phyloP scores from a whole-genome alignment of 345 rosid species.

The Syzygium jambos region DNA sequence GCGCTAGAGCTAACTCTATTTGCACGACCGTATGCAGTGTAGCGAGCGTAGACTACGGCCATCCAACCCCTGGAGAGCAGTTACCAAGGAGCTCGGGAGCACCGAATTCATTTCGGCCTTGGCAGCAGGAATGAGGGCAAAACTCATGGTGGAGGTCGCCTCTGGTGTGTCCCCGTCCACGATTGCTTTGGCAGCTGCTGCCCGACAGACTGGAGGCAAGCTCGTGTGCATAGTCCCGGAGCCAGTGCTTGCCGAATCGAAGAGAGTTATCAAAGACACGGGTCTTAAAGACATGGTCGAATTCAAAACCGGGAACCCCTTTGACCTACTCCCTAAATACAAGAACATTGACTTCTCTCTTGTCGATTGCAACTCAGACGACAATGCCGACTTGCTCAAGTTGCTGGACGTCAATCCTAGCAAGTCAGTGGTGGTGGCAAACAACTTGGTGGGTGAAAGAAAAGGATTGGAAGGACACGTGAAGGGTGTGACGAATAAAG shows the following conservation, averaged over 20 bases:
- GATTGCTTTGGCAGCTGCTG: constrained; percentile 43
- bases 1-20: neutral
- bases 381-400: constrained; percentile 11
- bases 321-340: constrained; percentile 15
- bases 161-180: constrained; percentile 27
- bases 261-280: constrained; percentile 14
- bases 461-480: constrained; percentile 27
- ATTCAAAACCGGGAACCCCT: constrained; percentile 31
- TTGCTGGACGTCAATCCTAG: constrained; percentile 25
- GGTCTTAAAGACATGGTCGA: constrained; percentile 33
- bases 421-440: constrained; percentile 34
- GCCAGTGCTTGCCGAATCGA: constrained; percentile 15
- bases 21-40: constrained; percentile 6
- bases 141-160: constrained; percentile 39
- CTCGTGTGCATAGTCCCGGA: constrained; percentile 37
- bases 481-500: constrained; percentile 11
- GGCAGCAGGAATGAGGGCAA: constrained; percentile 34
- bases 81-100: constrained; percentile 24
- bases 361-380: constrained; percentile 29
- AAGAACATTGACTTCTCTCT: constrained; percentile 31
- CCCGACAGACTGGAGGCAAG: constrained; percentile 32
- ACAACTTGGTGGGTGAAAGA: constrained; percentile 23
- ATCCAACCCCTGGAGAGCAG: constrained; percentile 4
- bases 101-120: constrained; percentile 47
- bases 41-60: constrained; percentile 6